phyloP scores from a whole-genome alignment of 2,329 filamentous ascomycete genomes.

The Penicillium freii region DNA sequence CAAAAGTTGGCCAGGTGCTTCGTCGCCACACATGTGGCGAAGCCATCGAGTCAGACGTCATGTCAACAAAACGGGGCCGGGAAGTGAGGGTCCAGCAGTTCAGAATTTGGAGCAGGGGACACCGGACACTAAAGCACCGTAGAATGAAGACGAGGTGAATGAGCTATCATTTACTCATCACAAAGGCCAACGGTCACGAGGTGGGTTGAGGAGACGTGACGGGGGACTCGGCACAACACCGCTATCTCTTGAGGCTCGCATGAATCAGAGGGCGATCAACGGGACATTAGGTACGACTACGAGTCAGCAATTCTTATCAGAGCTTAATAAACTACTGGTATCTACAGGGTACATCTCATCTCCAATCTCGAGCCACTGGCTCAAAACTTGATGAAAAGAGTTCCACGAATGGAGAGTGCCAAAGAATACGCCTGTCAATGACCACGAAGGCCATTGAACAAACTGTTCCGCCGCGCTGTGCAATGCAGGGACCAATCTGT shows the following conservation, averaged over 20 bases:
- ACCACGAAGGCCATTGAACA: conserved; percentile 48
- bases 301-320: too few species aligned
- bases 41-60: background rate
- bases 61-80: background rate
- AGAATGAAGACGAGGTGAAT: background rate
- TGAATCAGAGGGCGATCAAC: too few species aligned
- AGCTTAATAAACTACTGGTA: too few species aligned
- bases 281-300: too few species aligned
- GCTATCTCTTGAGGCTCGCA: too few species aligned
- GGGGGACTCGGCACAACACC: too few species aligned
- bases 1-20: background rate
- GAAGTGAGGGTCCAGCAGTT: background rate
- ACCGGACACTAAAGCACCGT: background rate
- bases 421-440: conserved; percentile 44
- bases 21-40: conserved; percentile 10
- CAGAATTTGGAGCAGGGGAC: too few species aligned
- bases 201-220: too few species aligned
- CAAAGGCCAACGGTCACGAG: background rate
- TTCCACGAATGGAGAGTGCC: conserved; percentile 32
- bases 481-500: conserved; percentile 56
- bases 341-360: conserved; percentile 26
- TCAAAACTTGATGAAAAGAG: conserved; percentile 35
- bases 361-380: conserved; percentile 34
- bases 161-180: background rate
- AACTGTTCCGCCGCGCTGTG: conserved; percentile 54